These are phyloP conservation scores for Pseudoperonospora humuli DNA, from an alignment of 352 stramenopile species.

Conservation along the genomic window DNA sequence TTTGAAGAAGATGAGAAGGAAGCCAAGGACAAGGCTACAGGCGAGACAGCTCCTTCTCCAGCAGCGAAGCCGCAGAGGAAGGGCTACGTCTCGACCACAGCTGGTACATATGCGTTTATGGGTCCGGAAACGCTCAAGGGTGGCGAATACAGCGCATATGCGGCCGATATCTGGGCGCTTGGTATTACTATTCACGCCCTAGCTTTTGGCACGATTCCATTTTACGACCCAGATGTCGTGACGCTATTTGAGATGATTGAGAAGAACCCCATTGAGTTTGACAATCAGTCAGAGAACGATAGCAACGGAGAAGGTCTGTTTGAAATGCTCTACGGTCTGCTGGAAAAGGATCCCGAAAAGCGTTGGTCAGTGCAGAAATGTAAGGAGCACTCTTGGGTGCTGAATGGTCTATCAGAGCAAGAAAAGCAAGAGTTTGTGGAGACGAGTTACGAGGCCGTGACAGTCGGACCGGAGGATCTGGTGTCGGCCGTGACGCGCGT, in stretches of 20 bases:
- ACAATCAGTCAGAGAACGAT: slow-evolving; percentile 21
- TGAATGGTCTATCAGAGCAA: slow-evolving; percentile 37
- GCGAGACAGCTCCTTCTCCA: not conserved
- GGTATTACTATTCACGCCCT: slow-evolving; percentile 80
- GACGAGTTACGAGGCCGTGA: slow-evolving; percentile 43
- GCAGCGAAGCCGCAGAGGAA: slow-evolving; percentile 38
- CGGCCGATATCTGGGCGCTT: slow-evolving; percentile 82
- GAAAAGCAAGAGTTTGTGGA: slow-evolving; percentile 42
- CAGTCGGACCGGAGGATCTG: slow-evolving; percentile 51
- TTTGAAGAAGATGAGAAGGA: slow-evolving; percentile 57
- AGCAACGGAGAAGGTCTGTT: slow-evolving; percentile 31
- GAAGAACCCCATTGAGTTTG: slow-evolving; percentile 36
- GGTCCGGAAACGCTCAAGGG: slow-evolving; percentile 72
- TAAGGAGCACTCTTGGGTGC: slow-evolving; percentile 65
- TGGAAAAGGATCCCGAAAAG: slow-evolving; percentile 69
- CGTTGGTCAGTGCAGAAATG: slow-evolving; percentile 61
- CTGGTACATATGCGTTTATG: slow-evolving; percentile 84
- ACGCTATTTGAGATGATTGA: slow-evolving; percentile 82
- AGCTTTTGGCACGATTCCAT: slow-evolving; percentile 74
- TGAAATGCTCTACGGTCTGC: slow-evolving; percentile 46
- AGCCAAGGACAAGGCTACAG: slow-evolving; percentile 12
- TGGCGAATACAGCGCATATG: slow-evolving; percentile 70
- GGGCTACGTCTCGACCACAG: slow-evolving; percentile 68
- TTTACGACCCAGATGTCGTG: slow-evolving; percentile 74
- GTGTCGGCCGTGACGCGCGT: slow-evolving; percentile 65